phyloP scores from a whole-genome alignment of 805 yeast genomes.

The Barnettozyma vustinii region DNA sequence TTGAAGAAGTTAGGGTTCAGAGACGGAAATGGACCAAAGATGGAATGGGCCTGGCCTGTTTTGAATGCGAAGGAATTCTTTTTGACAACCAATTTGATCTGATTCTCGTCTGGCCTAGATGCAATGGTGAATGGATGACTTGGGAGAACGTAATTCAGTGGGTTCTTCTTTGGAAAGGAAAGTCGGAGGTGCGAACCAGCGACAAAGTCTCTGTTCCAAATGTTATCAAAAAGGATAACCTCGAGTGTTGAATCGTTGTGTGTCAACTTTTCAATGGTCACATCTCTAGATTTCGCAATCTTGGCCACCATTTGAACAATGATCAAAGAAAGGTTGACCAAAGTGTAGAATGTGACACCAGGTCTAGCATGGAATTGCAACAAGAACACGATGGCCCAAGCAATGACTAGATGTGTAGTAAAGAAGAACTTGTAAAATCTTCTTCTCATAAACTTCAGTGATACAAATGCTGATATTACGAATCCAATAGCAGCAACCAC shows the following conservation, averaged over 20 bases:
- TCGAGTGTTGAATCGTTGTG: slow-evolving; percentile 20
- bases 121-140: slow-evolving; percentile 67
- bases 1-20: slow-evolving; percentile 39
- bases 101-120: slow-evolving; percentile 34
- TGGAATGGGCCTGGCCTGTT: slow-evolving; percentile 30
- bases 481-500: slow-evolving; percentile 35
- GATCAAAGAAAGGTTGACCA: slow-evolving; percentile 28
- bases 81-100: slow-evolving; percentile 41
- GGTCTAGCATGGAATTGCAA: slow-evolving; percentile 68
- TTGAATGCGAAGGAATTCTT: slow-evolving; percentile 32
- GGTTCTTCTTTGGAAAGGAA: slow-evolving; percentile 31
- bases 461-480: slow-evolving; percentile 36
- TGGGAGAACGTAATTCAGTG: slow-evolving; percentile 45
- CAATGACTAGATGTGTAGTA: slow-evolving; percentile 47
- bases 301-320: slow-evolving; percentile 34
- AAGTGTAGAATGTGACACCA: slow-evolving; percentile 40
- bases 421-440: slow-evolving; percentile 49
- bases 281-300: slow-evolving; percentile 19
- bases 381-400: slow-evolving; percentile 39
- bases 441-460: slow-evolving; percentile 45
- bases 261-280: slow-evolving; percentile 14
- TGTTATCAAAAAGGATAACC: slow-evolving; percentile 23
- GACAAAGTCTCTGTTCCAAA: slow-evolving; percentile 23
- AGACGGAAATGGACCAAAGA: slow-evolving; percentile 41
- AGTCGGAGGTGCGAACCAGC: slow-evolving; percentile 61